Evolutionary conservation across 345 rosid genomes (phyloP), one percentile per base, ranked within the genome.

Genomic region (Iberis pinnata): DNA sequence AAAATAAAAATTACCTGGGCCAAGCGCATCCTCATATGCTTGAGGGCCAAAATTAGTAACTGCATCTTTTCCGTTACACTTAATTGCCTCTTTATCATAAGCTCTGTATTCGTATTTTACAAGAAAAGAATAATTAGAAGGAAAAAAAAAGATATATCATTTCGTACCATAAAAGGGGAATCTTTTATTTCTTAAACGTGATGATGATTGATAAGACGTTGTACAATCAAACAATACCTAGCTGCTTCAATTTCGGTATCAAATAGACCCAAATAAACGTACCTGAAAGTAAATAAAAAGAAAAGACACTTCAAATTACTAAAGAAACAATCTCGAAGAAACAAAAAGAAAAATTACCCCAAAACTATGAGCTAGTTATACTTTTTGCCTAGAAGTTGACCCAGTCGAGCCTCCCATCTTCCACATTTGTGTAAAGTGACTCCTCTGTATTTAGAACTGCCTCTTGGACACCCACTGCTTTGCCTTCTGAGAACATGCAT

Each of bases 341-440:
- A 12, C 0, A 5, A 20, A 50, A 18, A 4, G 19, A 42, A 4
- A 9, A 15, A 12, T 9, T 14, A 22, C 15, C 20, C 58, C 8
- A 22, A 17, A 7, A 12, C 2, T 6, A 11, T 1, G 0, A 37
- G 7, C 8, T 17, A 33, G 32, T 16, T 20, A 41, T 84, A 92
- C 97, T 92, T 92, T 73, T 83, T 92, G 67, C 89, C 87, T 4
- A 92, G 64, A 56, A 92, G 81, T 74, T 92, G 98, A 41, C 97
- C 98, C 90, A 92, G 77, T 19, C 98, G 67, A 53, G 97, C 84
- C 72, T 92, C 98, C 98, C 98, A 92, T 73, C 98, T 70, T 4
- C 97, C 97, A 76, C 98, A 88, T 67, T 92, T 92, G 67, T 92
- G 98, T 77, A 92, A 80, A 48, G 95, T 92, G 11, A 92, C 98